Percentiles rank a stretch among this genome's conserved stretches.
Conservation (phyloP, 805 yeast genomes). For the Zygotorulaspora sp. region DNA sequence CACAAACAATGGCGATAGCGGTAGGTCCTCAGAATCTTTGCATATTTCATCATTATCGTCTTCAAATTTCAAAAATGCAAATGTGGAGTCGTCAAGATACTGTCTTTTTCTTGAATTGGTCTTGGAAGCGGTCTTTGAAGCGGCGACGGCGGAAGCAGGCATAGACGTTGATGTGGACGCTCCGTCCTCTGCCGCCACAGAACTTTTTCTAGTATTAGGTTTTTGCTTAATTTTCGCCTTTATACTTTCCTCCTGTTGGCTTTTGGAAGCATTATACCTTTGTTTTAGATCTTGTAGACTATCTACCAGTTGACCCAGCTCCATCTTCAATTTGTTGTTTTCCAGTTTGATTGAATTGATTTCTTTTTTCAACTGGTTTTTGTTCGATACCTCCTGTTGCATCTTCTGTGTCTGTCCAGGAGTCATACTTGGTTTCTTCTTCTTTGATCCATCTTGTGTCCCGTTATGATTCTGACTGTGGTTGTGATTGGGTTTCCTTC, state of each 20-base stretch:
- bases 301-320: constrained; percentile 24
- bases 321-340: constrained; percentile 25
- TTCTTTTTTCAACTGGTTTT: constrained; percentile 23
- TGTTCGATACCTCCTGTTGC: constrained; percentile 11
- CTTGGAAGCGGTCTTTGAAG: not conserved
- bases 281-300: constrained; percentile 25
- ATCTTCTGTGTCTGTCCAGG: constrained; percentile 1
- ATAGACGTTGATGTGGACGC: not conserved
- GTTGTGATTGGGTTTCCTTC: constrained; percentile 44
- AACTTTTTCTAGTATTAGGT: too few species aligned
- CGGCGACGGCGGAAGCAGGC: not conserved
- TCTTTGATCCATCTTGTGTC: constrained; percentile 1
- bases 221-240: not conserved
- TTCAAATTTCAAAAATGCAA: constrained; percentile 26
- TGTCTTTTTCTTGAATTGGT: constrained; percentile 10
- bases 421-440: constrained; percentile 7
- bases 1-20: constrained; percentile 11
- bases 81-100: constrained; percentile 13
- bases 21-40: not conserved
- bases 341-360: constrained; percentile 23
- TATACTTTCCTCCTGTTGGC: constrained; percentile 1
- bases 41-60: constrained; percentile 16
- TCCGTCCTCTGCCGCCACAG: too few species aligned
- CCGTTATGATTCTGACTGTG: too few species aligned
- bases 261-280: constrained; percentile 9